A percentile compares a stretch with the other conserved stretches of the same genome.
These are phyloP conservation scores for Colletotrichum sp. DNA, from an alignment of 2,329 filamentous ascomycete species.

Conservation along the genomic window DNA sequence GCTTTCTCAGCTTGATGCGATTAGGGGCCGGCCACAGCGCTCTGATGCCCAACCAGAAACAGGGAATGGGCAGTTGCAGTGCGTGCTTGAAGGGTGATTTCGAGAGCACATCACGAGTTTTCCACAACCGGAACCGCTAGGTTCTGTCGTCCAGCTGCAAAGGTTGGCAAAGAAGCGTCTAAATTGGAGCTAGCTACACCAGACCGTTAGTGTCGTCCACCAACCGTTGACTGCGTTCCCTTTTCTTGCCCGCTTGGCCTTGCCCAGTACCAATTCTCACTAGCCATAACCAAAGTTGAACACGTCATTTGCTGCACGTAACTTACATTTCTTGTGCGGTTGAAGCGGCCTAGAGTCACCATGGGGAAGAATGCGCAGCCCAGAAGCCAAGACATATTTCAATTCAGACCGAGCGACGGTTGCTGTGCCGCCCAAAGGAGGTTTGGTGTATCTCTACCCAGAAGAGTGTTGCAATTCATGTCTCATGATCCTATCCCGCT, in stretches of 20 bases:
- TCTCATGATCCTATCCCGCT: constrained; percentile 17
- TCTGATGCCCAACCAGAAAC: background rate
- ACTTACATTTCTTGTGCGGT: background rate
- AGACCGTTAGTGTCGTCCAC: background rate
- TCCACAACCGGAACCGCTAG: background rate
- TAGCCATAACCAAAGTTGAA: background rate
- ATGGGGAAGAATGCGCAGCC: background rate
- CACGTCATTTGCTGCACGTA: background rate
- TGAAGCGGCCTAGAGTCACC: background rate
- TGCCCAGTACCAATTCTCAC: background rate
- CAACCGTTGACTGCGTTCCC: background rate
- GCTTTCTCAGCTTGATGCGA: background rate
- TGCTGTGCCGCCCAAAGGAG: background rate
- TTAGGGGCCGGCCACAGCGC: background rate
- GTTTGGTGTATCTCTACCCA: constrained; percentile 13
- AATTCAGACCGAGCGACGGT: background rate
- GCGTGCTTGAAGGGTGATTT: background rate
- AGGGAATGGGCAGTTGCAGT: background rate
- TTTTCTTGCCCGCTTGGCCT: background rate
- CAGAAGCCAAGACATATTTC: background rate
- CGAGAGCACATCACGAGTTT: background rate
- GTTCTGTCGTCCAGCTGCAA: background rate
- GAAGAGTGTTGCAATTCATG: constrained; percentile 18
- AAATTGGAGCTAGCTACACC: background rate
- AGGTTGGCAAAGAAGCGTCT: background rate